phyloP scores from a whole-genome alignment of 78 protist species.

The Abeoforma whisleri region DNA sequence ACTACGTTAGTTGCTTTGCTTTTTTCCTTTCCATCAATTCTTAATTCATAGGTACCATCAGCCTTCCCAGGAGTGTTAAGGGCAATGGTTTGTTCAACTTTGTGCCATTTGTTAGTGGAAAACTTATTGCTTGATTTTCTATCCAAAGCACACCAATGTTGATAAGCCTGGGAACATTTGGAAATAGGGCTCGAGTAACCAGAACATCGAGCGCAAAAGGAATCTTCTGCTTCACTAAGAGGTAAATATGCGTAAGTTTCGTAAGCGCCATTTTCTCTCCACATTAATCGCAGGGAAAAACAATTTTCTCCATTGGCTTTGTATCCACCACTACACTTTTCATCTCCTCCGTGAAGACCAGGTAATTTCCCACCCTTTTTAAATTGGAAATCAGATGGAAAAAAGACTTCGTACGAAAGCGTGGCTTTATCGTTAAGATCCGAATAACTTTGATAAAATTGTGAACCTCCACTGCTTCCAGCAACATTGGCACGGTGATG shows the following conservation, averaged over 20 bases:
- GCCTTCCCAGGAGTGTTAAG: constrained; percentile 3
- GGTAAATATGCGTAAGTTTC: constrained; percentile 16
- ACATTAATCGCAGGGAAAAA: constrained; percentile 16
- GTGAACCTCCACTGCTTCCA: too few relatives aligned
- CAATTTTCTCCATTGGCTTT: constrained; percentile 10
- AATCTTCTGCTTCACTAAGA: constrained; percentile 4
- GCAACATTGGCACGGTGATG: too few relatives aligned
- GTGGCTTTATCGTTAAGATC: too few relatives aligned
- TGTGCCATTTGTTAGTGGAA: not conserved
- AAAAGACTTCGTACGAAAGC: constrained; percentile 8
- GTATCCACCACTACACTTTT: constrained; percentile 17
- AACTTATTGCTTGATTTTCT: too few relatives aligned
- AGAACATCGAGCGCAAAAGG: constrained; percentile 3
- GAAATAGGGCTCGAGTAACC: too few relatives aligned
- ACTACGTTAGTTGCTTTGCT: not conserved
- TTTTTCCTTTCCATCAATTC: not conserved
- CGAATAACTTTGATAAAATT: too few relatives aligned
- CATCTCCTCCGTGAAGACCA: not conserved
- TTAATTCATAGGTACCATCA: not conserved
- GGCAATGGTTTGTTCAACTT: not conserved
- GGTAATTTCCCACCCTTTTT: constrained; percentile 2
- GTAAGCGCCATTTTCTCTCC: constrained; percentile 10
- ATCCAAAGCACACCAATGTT: too few relatives aligned
- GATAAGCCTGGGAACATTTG: too few relatives aligned
- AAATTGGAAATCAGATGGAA: constrained; percentile 8